These are phyloP conservation scores for Ammopiptanthus mongolicus DNA, from an alignment of 306 rosid species.

Conservation along the genomic window DNA sequence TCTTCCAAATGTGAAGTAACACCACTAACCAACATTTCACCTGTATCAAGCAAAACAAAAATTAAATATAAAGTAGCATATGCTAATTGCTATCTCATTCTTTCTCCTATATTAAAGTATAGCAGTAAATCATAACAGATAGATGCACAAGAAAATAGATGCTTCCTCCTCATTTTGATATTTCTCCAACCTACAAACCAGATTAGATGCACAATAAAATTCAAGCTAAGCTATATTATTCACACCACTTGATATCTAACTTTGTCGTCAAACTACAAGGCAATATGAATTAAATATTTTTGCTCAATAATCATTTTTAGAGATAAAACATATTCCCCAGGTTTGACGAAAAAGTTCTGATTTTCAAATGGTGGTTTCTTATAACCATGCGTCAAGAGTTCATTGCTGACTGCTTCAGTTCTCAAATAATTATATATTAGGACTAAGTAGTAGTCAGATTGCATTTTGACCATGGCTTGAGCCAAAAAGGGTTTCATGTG, in stretches of 20 bases:
- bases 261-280: constrained; percentile 5
- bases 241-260: constrained; percentile 20
- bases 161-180: constrained; percentile 99
- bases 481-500: neutral
- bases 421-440: neutral
- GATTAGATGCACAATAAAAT: constrained; percentile 11
- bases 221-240: constrained; percentile 5
- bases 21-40: too few relatives aligned
- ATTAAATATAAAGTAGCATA: too few relatives aligned
- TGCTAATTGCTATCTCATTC: too few relatives aligned
- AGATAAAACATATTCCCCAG: neutral
- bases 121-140: too few relatives aligned
- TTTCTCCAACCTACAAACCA: constrained; percentile 82
- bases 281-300: neutral
- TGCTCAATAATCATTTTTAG: constrained; percentile 7
- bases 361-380: neutral
- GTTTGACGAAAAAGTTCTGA: neutral
- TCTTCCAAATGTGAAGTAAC: too few relatives aligned
- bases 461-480: neutral
- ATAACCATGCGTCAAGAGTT: neutral
- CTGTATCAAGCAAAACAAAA: too few relatives aligned
- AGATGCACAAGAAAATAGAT: too few relatives aligned
- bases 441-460: constrained; percentile 5
- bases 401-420: neutral
- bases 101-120: too few relatives aligned